Evolutionary conservation across 176 grass and related monocot genomes (phyloP).

Genomic region (Bolboschoenus planiculmis): DNA sequence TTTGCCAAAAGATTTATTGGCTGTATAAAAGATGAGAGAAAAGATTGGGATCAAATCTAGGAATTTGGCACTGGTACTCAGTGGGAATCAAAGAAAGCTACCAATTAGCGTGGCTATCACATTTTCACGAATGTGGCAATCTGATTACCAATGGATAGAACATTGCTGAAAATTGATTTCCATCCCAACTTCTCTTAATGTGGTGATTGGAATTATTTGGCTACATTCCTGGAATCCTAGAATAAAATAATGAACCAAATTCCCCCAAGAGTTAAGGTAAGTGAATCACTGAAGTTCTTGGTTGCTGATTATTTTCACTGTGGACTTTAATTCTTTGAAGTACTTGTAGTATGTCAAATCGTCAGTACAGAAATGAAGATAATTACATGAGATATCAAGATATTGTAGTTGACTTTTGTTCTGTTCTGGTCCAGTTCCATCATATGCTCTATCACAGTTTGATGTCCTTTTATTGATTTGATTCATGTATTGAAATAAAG

Average conservation of each 20-base stretch:
- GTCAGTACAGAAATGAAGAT: background rate
- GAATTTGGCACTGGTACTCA: background rate
- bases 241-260: background rate
- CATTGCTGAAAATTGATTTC: background rate
- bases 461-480: background rate
- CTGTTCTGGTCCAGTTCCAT: background rate
- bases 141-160: background rate
- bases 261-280: background rate
- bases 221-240: background rate
- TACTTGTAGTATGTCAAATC: background rate
- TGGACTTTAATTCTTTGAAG: background rate
- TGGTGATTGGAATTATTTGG: background rate
- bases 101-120: background rate
- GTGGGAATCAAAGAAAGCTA: background rate
- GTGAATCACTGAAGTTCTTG: background rate
- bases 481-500: background rate
- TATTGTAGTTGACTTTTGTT: background rate
- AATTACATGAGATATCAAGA: background rate
- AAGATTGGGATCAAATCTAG: background rate
- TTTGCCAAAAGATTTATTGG: background rate
- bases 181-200: background rate
- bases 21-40: background rate
- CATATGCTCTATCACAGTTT: background rate
- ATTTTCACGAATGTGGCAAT: background rate
- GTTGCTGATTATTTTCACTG: background rate